Evolutionary conservation across 2,329 filamentous ascomycete genomes (phyloP), one percentile per base, ranked within the genome.

Genomic region (Didymella sp.): DNA sequence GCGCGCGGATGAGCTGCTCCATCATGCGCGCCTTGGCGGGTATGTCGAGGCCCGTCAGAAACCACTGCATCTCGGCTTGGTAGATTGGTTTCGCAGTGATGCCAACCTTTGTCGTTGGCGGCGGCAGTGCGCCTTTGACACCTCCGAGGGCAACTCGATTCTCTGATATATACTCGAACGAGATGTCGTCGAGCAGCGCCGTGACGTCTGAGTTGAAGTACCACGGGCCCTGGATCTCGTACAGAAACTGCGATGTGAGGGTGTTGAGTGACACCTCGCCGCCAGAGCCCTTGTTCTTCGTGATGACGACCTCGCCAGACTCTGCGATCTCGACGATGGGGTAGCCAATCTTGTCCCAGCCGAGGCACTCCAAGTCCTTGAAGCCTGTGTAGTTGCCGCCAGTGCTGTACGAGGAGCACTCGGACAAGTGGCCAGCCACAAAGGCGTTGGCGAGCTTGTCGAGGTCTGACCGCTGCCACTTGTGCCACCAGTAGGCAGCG

Each of bases 151-250:
- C 77, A 1, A 85, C 81, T 6, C 82, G 77, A 61, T 85, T 79
- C 17, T 72, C 70, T 1, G 77, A 78, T 5, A 82, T 55, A 50
- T 86, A 79, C 43, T 83, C 79, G 58, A 87, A 83, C 55, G 76
- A 78, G 33, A 85, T 72, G n/a, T 79, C 73, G 43, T 79, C 73
- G 13, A 86, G 71, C 13, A 83, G 64, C 0, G 84, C 84, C 0
- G 80, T 84, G 27, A 85, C 83, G 59, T 86, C 84, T 0, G 79
- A 81, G 71, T 85, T 85, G 75, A 79, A 83, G 66, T 86, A 86
- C 76, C 79, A 81, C 0, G 80, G 81, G 2, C 68, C 70, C 50
- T 72, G 70, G 9, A 70, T 71, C 47, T 72, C 68, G 50, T 78
- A 85, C 3, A 85, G 66, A 6, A 85, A 75, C 61, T 86, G 83